Conservation (phyloP, 169 alveolate genomes). For the Plasmodium gonderi region DNA sequence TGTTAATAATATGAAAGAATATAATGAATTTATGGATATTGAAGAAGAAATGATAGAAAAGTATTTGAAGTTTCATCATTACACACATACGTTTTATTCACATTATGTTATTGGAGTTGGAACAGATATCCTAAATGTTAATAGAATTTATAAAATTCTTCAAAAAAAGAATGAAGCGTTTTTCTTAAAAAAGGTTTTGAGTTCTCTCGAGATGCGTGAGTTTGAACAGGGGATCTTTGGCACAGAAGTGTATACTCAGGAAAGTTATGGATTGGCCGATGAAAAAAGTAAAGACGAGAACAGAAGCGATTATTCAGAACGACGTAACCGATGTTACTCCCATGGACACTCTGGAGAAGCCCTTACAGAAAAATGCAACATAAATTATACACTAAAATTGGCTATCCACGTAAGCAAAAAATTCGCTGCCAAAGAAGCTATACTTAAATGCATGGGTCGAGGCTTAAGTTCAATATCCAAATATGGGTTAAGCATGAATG, state of each 20-base stretch:
- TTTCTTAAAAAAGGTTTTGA: conserved; percentile 43
- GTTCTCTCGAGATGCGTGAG: conserved; percentile 17
- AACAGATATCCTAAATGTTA: conserved; percentile 39
- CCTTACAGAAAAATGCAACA: not conserved
- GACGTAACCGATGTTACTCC: not conserved
- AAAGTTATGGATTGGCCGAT: not conserved
- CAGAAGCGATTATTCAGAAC: not conserved
- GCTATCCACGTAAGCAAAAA: conserved; percentile 67
- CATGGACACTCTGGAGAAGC: not conserved
- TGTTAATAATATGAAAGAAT: conserved; percentile 35
- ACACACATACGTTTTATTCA: conserved; percentile 38
- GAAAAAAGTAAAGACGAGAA: not conserved
- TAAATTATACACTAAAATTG: not conserved
- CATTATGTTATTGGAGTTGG: conserved; percentile 59
- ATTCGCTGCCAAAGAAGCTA: conserved; percentile 68
- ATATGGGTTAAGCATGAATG: conserved; percentile 72
- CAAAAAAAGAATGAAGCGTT: not conserved
- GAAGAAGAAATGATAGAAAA: conserved; percentile 36
- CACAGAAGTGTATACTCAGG: not conserved
- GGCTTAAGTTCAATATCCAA: conserved; percentile 67
- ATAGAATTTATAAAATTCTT: conserved; percentile 44
- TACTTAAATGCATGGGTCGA: conserved; percentile 47
- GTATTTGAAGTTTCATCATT: conserved; percentile 32
- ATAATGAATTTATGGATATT: conserved; percentile 55
- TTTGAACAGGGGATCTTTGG: not conserved